Evolutionary conservation across 2,329 filamentous ascomycete species (phyloP).

Genomic region (Penicillium nordicum): DNA sequence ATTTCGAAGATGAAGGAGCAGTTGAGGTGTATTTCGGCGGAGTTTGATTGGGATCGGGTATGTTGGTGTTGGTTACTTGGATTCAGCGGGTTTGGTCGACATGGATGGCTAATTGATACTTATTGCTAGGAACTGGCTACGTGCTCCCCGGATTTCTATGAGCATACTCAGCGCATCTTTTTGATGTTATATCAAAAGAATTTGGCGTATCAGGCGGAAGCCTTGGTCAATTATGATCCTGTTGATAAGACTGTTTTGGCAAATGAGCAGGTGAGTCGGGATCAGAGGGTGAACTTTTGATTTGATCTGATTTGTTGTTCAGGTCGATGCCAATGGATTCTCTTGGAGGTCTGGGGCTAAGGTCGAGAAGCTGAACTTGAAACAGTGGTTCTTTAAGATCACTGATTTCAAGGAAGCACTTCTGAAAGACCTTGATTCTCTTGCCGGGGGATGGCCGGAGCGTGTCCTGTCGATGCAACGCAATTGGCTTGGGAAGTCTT

Average conservation of each 20-base stretch:
- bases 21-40: slow-evolving; percentile 72
- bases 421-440: slow-evolving; percentile 64
- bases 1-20: slow-evolving; percentile 83
- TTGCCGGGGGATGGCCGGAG: slow-evolving; percentile 74
- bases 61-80: slow-evolving; percentile 32
- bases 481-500: slow-evolving; percentile 82
- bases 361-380: slow-evolving; percentile 73
- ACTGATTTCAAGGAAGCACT: slow-evolving; percentile 72
- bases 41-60: slow-evolving; percentile 80
- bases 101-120: background rate
- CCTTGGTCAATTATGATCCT: slow-evolving; percentile 85
- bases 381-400: slow-evolving; percentile 88
- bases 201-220: slow-evolving; percentile 77
- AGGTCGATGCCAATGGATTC: slow-evolving; percentile 74
- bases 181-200: slow-evolving; percentile 70
- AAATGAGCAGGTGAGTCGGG: slow-evolving; percentile 65
- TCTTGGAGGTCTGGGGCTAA: slow-evolving; percentile 86
- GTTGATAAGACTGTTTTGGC: slow-evolving; percentile 85
- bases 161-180: slow-evolving; percentile 84
- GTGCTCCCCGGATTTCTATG: slow-evolving; percentile 81
- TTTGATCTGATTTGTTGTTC: slow-evolving; percentile 3
- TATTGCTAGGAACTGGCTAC: slow-evolving; percentile 73
- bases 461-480: slow-evolving; percentile 77
- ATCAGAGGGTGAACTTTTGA: background rate
- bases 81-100: background rate